Percentiles rank a stretch among this genome's conserved stretches.
Evolutionary conservation across 306 rosid species (phyloP).

Genomic region (Senna tora): DNA sequence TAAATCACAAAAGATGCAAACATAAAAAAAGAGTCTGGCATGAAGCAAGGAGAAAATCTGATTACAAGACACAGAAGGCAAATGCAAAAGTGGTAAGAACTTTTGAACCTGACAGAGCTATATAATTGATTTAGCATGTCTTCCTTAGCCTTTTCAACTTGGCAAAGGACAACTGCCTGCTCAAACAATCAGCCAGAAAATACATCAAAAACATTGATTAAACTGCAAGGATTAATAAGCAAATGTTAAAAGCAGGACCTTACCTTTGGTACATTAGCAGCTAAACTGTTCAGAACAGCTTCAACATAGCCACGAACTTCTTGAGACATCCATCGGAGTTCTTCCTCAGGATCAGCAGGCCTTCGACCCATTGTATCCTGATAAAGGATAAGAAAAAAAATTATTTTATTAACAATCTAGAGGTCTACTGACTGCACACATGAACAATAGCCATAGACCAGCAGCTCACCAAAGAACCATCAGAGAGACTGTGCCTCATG

Average conservation of each 20-base stretch:
- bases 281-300: slow-evolving; percentile 98
- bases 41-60: slow-evolving; percentile 3
- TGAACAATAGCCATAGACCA: slow-evolving; percentile 5
- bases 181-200: slow-evolving; percentile 45
- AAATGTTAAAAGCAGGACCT: slow-evolving; percentile 34
- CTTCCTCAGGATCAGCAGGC: slow-evolving; percentile 99
- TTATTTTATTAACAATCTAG: background rate
- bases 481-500: slow-evolving; percentile 88
- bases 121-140: slow-evolving; percentile 96
- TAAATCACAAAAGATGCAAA: background rate
- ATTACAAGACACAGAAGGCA: slow-evolving; percentile 19
- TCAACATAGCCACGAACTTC: slow-evolving; percentile 99
- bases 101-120: slow-evolving; percentile 82
- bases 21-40: background rate
- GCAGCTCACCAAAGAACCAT: slow-evolving; percentile 87
- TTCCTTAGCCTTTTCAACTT: slow-evolving; percentile 98
- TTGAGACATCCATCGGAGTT: slow-evolving; percentile 98
- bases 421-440: slow-evolving; percentile 23
- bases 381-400: slow-evolving; percentile 23
- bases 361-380: slow-evolving; percentile 94
- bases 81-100: slow-evolving; percentile 26
- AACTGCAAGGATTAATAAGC: background rate
- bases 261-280: slow-evolving; percentile 96
- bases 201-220: slow-evolving; percentile 34
- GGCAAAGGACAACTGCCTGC: slow-evolving; percentile 98